Conservation (phyloP, 1,284 basidiomycete genomes). For the Puccinia horiana region DNA sequence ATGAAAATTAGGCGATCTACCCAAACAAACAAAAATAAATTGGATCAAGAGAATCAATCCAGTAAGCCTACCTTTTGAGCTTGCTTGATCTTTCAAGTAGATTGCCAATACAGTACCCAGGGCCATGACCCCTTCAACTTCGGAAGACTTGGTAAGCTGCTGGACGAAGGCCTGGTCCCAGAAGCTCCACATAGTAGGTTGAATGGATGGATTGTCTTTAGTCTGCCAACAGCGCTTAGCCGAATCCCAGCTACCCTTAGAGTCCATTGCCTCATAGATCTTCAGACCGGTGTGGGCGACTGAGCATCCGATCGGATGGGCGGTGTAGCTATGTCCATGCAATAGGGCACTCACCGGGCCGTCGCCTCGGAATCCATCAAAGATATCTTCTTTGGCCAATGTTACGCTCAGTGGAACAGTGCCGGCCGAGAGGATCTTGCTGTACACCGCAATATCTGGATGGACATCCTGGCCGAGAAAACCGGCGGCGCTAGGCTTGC, state of each 20-base stretch:
- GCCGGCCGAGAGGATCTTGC: conserved; percentile 92
- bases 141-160: conserved; percentile 65
- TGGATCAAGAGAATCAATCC: not conserved
- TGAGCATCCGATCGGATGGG: conserved; percentile 85
- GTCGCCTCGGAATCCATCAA: conserved; percentile 74
- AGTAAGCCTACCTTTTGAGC: conserved; percentile 39
- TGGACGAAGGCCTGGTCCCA: conserved; percentile 78
- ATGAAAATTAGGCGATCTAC: conserved; percentile 1
- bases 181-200: conserved; percentile 73
- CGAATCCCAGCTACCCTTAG: conserved; percentile 65
- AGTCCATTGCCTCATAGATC: conserved; percentile 64
- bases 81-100: conserved; percentile 71
- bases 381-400: conserved; percentile 76
- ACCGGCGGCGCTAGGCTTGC: conserved; percentile 68
- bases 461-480: conserved; percentile 66
- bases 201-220: conserved; percentile 51
- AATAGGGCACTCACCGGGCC: conserved; percentile 81
- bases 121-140: conserved; percentile 77
- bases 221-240: conserved; percentile 64
- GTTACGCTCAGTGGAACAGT: conserved; percentile 83
- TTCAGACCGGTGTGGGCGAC: conserved; percentile 80
- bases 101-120: conserved; percentile 85
- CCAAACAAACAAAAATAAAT: not conserved
- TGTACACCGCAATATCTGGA: conserved; percentile 87
- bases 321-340: conserved; percentile 94